Conservation (phyloP, 192 early-diverging fungal genomes). For the Mortierella alpina region DNA sequence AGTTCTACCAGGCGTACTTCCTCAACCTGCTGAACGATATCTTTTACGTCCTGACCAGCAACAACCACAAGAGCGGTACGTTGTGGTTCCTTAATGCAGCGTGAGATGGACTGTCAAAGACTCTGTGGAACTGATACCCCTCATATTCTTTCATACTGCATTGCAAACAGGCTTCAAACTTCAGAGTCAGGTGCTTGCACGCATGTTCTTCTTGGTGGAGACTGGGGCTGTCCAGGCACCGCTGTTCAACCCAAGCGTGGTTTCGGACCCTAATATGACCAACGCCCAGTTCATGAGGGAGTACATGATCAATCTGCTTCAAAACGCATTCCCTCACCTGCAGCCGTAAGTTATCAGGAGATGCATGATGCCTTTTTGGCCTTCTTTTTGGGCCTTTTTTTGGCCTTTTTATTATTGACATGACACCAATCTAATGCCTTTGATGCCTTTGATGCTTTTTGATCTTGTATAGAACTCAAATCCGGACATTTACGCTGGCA, state of each 20-base stretch:
- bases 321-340: conserved; percentile 92
- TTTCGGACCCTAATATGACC: conserved; percentile 78
- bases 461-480: conserved; percentile 70
- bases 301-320: conserved; percentile 86
- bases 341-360: conserved; percentile 68
- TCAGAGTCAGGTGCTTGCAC: conserved; percentile 90
- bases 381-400: background rate
- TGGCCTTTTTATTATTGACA: background rate
- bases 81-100: background rate
- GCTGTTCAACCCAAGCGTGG: conserved; percentile 81
- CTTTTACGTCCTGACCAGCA: conserved; percentile 96
- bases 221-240: conserved; percentile 86
- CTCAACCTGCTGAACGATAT: conserved; percentile 93
- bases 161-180: conserved; percentile 49
- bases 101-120: background rate
- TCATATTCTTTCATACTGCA: background rate
- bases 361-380: background rate
- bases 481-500: conserved; percentile 87
- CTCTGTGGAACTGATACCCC: background rate
- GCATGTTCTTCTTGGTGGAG: conserved; percentile 90
- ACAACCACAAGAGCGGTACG: conserved; percentile 95
- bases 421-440: background rate
- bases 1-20: conserved; percentile 94
- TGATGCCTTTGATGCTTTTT: background rate
- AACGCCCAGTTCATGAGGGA: conserved; percentile 86